Evolutionary conservation across 2,329 filamentous ascomycete species (phyloP).

Genomic region (Trichoderma afroharzianum): DNA sequence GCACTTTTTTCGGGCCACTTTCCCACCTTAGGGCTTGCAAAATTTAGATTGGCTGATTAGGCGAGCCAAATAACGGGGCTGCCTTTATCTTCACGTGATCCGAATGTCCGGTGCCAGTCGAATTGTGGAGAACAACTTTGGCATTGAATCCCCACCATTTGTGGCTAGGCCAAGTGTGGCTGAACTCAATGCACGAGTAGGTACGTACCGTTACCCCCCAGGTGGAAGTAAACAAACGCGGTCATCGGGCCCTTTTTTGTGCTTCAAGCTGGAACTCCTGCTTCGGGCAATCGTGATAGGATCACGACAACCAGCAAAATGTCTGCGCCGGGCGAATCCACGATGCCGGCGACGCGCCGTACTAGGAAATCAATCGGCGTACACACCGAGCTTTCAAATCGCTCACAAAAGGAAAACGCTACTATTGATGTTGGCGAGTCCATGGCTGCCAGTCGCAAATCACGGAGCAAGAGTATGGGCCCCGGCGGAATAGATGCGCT

Average conservation of each 20-base stretch:
- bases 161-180: slow-evolving; percentile 8
- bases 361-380: slow-evolving; percentile 69
- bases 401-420: slow-evolving; percentile 73
- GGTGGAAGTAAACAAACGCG: slow-evolving; percentile 22
- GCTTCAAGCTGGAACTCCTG: slow-evolving; percentile 19
- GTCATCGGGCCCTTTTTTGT: slow-evolving; percentile 28
- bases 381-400: slow-evolving; percentile 50
- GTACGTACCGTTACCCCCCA: slow-evolving; percentile 21
- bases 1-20: slow-evolving; percentile 34
- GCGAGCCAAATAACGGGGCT: slow-evolving; percentile 25
- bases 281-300: slow-evolving; percentile 19
- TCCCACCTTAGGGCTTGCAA: slow-evolving; percentile 40
- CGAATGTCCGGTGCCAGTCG: neutral
- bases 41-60: slow-evolving; percentile 35
- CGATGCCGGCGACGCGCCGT: slow-evolving; percentile 54
- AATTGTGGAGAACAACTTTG: neutral
- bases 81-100: slow-evolving; percentile 27
- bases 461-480: slow-evolving; percentile 92
- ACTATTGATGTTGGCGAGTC: slow-evolving; percentile 61
- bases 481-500: slow-evolving; percentile 84
- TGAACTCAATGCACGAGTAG: neutral
- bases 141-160: neutral
- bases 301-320: slow-evolving; percentile 27
- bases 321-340: slow-evolving; percentile 37
- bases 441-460: slow-evolving; percentile 53